phyloP scores from a whole-genome alignment of 345 rosid species.

The rapeseed (Brassica napus) region DNA sequence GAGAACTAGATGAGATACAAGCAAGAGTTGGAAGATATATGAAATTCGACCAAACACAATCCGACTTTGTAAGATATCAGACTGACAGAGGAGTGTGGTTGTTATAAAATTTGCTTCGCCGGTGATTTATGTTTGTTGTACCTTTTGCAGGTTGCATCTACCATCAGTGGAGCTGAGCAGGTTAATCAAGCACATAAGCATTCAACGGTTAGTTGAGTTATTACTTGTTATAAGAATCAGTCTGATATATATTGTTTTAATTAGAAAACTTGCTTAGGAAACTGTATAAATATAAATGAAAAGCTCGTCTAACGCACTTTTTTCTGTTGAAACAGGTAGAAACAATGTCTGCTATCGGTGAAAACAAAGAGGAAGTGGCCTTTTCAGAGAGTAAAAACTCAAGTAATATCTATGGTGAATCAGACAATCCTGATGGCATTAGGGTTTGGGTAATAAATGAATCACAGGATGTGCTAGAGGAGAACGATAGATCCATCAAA shows the following conservation, averaged over 20 bases:
- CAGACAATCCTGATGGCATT: slow-evolving; percentile 34
- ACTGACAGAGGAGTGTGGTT: slow-evolving; percentile 30
- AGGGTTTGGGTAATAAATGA: slow-evolving; percentile 45
- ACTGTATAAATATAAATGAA: slow-evolving; percentile 8
- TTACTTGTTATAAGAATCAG: slow-evolving; percentile 1
- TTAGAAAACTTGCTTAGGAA: neutral
- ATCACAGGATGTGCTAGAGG: slow-evolving; percentile 48
- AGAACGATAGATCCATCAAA: slow-evolving; percentile 47
- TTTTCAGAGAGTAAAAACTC: slow-evolving; percentile 37
- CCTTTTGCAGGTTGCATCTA: slow-evolving; percentile 50
- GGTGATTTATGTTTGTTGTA: slow-evolving; percentile 28
- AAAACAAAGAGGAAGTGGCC: slow-evolving; percentile 43
- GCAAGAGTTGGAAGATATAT: slow-evolving; percentile 48
- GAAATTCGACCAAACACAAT: slow-evolving; percentile 44
- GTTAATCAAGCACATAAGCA: slow-evolving; percentile 44
- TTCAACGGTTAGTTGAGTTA: slow-evolving; percentile 52
- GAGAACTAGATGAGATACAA: slow-evolving; percentile 73
- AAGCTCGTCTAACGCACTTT: neutral
- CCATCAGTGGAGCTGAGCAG: slow-evolving; percentile 47
- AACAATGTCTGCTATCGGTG: slow-evolving; percentile 46
- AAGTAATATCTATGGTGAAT: slow-evolving; percentile 33
- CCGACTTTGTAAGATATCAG: slow-evolving; percentile 54
- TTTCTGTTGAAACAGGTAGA: slow-evolving; percentile 50
- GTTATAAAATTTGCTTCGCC: slow-evolving; percentile 13
- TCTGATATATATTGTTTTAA: neutral